Evolutionary conservation across 805 yeast species (phyloP).

Genomic region (Spathaspora passalidarum): DNA sequence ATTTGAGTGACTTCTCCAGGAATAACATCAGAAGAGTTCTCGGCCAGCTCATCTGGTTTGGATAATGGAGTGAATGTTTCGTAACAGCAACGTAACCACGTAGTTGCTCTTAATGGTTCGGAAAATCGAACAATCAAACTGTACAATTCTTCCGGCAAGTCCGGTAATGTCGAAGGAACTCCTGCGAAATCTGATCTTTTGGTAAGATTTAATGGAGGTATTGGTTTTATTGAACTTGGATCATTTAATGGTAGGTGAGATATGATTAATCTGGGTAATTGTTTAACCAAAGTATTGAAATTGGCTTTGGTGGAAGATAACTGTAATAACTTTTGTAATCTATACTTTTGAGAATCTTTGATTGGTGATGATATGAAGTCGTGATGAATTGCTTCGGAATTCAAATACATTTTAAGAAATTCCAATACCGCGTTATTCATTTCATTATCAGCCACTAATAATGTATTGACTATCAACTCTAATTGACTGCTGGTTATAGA

Average conservation of each 20-base stretch:
- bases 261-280: conserved; percentile 57
- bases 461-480: conserved; percentile 52
- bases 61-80: conserved; percentile 48
- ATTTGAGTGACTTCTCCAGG: conserved; percentile 90
- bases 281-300: conserved; percentile 50
- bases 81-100: conserved; percentile 92
- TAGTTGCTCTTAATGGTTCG: conserved; percentile 89
- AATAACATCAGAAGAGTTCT: conserved; percentile 16
- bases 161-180: conserved; percentile 66
- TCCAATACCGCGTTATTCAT: conserved; percentile 71
- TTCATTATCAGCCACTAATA: conserved; percentile 70
- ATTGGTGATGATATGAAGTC: conserved; percentile 22
- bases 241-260: conserved; percentile 32
- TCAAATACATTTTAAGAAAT: conserved; percentile 74
- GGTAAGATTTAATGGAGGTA: conserved; percentile 35
- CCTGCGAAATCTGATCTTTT: conserved; percentile 46
- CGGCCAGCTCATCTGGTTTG: conserved; percentile 18
- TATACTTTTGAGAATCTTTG: conserved; percentile 28
- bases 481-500: conserved; percentile 38
- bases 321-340: conserved; percentile 50
- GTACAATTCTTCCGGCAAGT: conserved; percentile 51
- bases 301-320: conserved; percentile 48
- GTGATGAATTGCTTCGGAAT: conserved; percentile 51
- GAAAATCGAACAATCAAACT: conserved; percentile 59
- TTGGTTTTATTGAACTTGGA: conserved; percentile 18